Conservation (phyloP, 176 grass and related monocot genomes). For the Themeda triandra region DNA sequence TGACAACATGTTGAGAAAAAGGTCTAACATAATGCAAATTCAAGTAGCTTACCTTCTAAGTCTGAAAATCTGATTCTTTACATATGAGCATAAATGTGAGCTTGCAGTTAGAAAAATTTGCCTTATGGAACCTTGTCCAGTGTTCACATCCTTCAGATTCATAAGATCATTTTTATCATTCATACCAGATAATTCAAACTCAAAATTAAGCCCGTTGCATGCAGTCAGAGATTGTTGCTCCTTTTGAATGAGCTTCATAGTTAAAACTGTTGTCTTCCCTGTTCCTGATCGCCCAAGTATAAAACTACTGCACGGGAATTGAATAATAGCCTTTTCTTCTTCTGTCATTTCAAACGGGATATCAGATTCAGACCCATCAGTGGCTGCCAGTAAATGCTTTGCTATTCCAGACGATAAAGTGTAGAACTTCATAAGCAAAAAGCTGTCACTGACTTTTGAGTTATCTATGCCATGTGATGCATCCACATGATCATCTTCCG, state of each 20-base stretch:
- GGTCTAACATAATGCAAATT: no score
- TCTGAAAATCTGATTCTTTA: slow-evolving; percentile 60
- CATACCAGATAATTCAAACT: slow-evolving; percentile 15
- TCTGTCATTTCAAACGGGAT: slow-evolving; percentile 85
- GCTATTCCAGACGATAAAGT: slow-evolving; percentile 65
- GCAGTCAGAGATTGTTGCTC: slow-evolving; percentile 65
- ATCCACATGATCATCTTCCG: no score
- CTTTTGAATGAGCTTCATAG: slow-evolving; percentile 68
- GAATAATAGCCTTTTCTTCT: slow-evolving; percentile 67
- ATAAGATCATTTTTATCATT: no score
- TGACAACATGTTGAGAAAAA: no score
- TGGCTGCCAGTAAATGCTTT: slow-evolving; percentile 70
- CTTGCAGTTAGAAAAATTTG: slow-evolving; percentile 92
- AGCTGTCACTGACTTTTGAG: no score
- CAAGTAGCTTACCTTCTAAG: slow-evolving; percentile 48
- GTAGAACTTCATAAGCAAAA: slow-evolving; percentile 15
- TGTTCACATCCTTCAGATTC: no score
- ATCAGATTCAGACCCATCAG: slow-evolving; percentile 67
- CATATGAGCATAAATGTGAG: slow-evolving; percentile 74
- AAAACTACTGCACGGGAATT: slow-evolving; percentile 50
- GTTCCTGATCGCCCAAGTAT: no score
- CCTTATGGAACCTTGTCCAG: background rate
- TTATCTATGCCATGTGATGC: no score
- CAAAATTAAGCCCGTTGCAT: background rate
- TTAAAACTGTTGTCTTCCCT: slow-evolving; percentile 50